These are phyloP conservation scores for Hura crepitans DNA, from an alignment of 441 rosid genomes.

Conservation along the genomic window DNA sequence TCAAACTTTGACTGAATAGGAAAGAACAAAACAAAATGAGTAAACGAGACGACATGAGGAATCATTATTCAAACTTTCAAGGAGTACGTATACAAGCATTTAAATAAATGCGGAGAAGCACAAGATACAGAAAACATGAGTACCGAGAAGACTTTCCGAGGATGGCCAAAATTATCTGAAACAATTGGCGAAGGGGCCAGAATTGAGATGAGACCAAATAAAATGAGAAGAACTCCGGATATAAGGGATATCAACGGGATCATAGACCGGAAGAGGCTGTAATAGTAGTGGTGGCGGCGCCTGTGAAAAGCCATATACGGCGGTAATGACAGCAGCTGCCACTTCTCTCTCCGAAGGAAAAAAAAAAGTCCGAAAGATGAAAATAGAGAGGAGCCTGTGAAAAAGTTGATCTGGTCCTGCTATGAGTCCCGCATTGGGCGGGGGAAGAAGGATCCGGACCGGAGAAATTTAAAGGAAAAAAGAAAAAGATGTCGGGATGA, in stretches of 20 bases:
- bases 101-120: not conserved
- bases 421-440: not conserved
- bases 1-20: constrained; percentile 22
- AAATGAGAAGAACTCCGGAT: constrained; percentile 50
- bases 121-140: constrained; percentile 9
- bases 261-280: constrained; percentile 43
- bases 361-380: not conserved
- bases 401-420: constrained; percentile 9
- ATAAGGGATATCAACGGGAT: constrained; percentile 44
- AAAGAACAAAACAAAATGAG: not conserved
- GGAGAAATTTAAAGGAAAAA: not conserved
- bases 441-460: not conserved
- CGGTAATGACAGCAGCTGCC: constrained; percentile 4
- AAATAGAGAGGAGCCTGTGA: not conserved
- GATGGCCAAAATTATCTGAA: constrained; percentile 29
- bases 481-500: too few relatives aligned
- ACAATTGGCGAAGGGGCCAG: constrained; percentile 57
- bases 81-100: not conserved
- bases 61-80: not conserved
- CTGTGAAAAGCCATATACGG: constrained; percentile 48
- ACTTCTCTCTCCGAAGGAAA: not conserved
- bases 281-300: constrained; percentile 43
- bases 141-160: constrained; percentile 34
- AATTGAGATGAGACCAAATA: constrained; percentile 53
- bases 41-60: not conserved